Evolutionary conservation across 2,329 filamentous ascomycete species (phyloP).

Genomic region (Curvularia sp.): DNA sequence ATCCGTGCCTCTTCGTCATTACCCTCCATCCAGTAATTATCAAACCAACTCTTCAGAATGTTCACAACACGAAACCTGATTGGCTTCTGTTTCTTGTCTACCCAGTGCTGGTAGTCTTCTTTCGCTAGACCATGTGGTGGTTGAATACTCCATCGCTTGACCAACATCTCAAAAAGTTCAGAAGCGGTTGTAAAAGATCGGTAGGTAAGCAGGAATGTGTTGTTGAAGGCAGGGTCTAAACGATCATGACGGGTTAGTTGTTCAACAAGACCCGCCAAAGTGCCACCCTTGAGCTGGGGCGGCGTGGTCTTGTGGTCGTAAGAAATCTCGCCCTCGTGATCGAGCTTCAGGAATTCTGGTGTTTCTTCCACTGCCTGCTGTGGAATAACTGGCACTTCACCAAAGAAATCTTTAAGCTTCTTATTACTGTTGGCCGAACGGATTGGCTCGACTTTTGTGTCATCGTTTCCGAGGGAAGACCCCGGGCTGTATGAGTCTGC

Average conservation of each 20-base stretch:
- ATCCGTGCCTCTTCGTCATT: constrained; percentile 82
- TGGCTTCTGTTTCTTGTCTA: constrained; percentile 92
- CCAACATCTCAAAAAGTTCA: constrained; percentile 90
- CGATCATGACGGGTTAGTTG: constrained; percentile 96
- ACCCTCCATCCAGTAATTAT: constrained; percentile 98
- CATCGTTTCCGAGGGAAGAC: constrained; percentile 35
- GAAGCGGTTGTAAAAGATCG: constrained; percentile 89
- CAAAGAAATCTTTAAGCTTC: constrained; percentile 61
- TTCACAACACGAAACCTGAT: constrained; percentile 97
- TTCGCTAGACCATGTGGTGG: constrained; percentile 81
- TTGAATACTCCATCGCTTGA: constrained; percentile 90
- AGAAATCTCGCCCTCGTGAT: constrained; percentile 86
- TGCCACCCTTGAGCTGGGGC: constrained; percentile 84
- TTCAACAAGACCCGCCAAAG: constrained; percentile 86
- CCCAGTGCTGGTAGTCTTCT: constrained; percentile 84
- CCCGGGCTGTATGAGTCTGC: constrained; percentile 73
- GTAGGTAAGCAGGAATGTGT: constrained; percentile 96
- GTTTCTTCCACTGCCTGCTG: constrained; percentile 71
- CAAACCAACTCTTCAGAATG: constrained; percentile 97
- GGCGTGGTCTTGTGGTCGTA: constrained; percentile 84
- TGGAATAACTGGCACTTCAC: constrained; percentile 59
- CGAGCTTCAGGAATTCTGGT: constrained; percentile 83
- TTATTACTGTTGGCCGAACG: constrained; percentile 53
- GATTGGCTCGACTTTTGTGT: constrained; percentile 46
- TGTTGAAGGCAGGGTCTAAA: constrained; percentile 93